A percentile compares a stretch with the other conserved stretches of the same genome.
Conservation (phyloP, 371 early-diverging fungal species). For the Fennellomyces sp. region DNA sequence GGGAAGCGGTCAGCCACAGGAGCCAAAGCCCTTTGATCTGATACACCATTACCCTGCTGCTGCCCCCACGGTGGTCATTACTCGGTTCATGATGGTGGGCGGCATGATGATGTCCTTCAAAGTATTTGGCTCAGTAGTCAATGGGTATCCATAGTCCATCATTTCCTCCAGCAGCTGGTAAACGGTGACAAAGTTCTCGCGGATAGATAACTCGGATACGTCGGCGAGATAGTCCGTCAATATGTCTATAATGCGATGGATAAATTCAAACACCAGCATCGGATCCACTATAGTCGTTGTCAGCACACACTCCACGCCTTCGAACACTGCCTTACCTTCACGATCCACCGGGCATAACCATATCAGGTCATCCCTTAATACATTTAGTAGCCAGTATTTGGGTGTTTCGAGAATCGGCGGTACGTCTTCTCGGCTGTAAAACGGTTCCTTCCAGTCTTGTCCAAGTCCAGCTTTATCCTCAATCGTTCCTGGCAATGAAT, state of each 20-base stretch:
- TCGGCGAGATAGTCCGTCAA: conserved; percentile 82
- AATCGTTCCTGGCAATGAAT: conserved; percentile 39
- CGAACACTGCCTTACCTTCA: conserved; percentile 61
- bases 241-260: conserved; percentile 82
- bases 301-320: neutral
- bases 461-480: conserved; percentile 23
- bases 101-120: conserved; percentile 87
- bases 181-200: conserved; percentile 93
- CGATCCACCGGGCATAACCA: conserved; percentile 74
- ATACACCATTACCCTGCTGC: conserved; percentile 51
- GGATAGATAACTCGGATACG: conserved; percentile 79
- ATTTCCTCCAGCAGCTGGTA: conserved; percentile 93
- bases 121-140: conserved; percentile 86
- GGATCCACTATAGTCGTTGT: conserved; percentile 56
- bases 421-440: conserved; percentile 62
- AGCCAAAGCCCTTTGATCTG: neutral
- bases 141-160: conserved; percentile 89
- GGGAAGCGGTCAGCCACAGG: neutral
- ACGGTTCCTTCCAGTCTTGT: conserved; percentile 37
- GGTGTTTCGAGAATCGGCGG: conserved; percentile 69
- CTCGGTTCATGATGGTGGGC: conserved; percentile 82
- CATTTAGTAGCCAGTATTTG: conserved; percentile 70
- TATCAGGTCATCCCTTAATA: conserved; percentile 69
- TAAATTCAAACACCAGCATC: conserved; percentile 82
- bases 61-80: conserved; percentile 85